Base-by-base conservation (phyloP, 371 early-diverging fungal genomes). In the Syncephalis plumigaleata region DNA sequence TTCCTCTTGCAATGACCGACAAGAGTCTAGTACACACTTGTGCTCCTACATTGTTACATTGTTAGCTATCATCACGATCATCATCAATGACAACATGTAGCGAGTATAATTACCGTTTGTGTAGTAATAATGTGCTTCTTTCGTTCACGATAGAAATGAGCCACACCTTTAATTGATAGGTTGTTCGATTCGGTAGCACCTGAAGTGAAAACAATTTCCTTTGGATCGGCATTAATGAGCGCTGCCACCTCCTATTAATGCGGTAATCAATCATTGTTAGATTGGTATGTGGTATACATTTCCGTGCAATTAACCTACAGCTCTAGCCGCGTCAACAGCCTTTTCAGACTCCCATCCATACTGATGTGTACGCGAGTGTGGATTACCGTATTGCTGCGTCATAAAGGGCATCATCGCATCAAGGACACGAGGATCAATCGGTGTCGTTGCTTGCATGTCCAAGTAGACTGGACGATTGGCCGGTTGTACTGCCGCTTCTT, bases 141-240 rank as follows among this genome's bases (percentile, higher is more conserved):
- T 52, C 82, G 90, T 53, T 71, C 74, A 59, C 85, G 87, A 70
- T 95, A 88, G 66, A 97, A 99, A 36, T 88, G 72, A 7, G 93
- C 89, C 37, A 98, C 86, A 48, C 99, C 99, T 98, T 66, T 98
- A 56, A 98, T 69, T 54, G 88, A 83, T 23, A 91, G 63, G 61
- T 99, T 99, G 75, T 94, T 94, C 42, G 91, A 81, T 67, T 99
- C 99, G n/a, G 99, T 99, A 13, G 99, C 99, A 17, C 99, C 99
- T 23, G 88, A 87, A 18, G 99, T 98, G 55, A 98, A 98, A 40
- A 99, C 72, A 43, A 99, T 87, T 67, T 99, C 99, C 64, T 94
- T 96, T 22, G 95, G 77, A 67, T 98, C 91, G 17, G 95, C 94
- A 42, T 86, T 84, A 54, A 99, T 89, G 50, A 99, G 64, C 42